A percentile compares a stretch with the other conserved stretches of the same genome.
These are phyloP conservation scores for Botryosphaeria agaves DNA, from an alignment of 2,329 filamentous ascomycete genomes.

Conservation along the genomic window DNA sequence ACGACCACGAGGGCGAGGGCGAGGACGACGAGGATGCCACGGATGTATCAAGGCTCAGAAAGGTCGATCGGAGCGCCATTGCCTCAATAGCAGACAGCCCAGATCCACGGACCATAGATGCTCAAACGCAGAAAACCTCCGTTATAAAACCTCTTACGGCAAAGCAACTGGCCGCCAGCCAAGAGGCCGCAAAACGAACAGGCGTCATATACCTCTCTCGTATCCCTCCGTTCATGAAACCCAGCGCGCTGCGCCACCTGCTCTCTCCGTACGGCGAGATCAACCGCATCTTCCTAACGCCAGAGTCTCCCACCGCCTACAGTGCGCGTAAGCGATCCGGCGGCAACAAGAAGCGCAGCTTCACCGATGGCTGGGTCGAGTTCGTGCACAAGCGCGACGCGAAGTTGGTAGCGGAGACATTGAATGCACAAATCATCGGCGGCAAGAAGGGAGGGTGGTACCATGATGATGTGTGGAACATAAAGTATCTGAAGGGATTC, in stretches of 20 bases:
- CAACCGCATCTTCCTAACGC: slow-evolving; percentile 63
- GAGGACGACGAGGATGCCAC: slow-evolving; percentile 9
- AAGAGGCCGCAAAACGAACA: slow-evolving; percentile 50
- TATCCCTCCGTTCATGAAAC: slow-evolving; percentile 80
- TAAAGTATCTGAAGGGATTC: slow-evolving; percentile 67
- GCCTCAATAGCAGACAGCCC: slow-evolving; percentile 8
- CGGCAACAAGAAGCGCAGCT: slow-evolving; percentile 71
- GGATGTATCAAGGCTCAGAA: too few relatives aligned
- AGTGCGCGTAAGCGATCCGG: slow-evolving; percentile 50
- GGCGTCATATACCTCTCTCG: slow-evolving; percentile 73
- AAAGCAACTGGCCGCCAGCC: slow-evolving; percentile 49
- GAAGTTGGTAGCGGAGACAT: slow-evolving; percentile 54
- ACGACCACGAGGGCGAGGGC: slow-evolving; percentile 13
- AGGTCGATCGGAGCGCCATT: too few relatives aligned
- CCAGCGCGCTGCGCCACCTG: slow-evolving; percentile 56
- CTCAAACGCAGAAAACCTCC: slow-evolving; percentile 3
- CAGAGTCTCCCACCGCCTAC: slow-evolving; percentile 52
- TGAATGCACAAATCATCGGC: slow-evolving; percentile 64
- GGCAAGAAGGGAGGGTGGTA: slow-evolving; percentile 75
- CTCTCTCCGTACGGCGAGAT: slow-evolving; percentile 59
- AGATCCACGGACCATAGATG: not conserved
- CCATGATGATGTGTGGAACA: slow-evolving; percentile 73
- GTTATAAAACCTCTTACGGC: slow-evolving; percentile 30
- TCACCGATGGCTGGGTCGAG: slow-evolving; percentile 75
- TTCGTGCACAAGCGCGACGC: slow-evolving; percentile 61